Conservation (phyloP, 208 protist genomes). For the Acanthamoeba healyi region DNA sequence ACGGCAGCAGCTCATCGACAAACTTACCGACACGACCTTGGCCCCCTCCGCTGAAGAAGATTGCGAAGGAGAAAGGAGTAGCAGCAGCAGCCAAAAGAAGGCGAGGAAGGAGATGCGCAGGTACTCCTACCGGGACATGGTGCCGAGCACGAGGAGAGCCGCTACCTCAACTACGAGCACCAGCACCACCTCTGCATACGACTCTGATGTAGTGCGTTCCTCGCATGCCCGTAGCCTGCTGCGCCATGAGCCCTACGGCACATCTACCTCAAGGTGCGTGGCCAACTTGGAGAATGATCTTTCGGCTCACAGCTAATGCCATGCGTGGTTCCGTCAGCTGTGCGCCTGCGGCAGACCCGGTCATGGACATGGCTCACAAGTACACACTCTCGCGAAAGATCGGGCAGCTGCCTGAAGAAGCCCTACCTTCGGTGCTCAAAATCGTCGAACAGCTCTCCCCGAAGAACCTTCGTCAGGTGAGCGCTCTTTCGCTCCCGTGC, state of each 20-base stretch:
- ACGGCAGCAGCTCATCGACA: slow-evolving; percentile 57
- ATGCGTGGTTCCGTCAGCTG: not conserved
- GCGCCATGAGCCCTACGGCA: slow-evolving; percentile 1
- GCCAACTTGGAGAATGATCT: no score
- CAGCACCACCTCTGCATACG: not conserved
- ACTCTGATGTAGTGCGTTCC: not conserved
- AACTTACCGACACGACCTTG: slow-evolving; percentile 65
- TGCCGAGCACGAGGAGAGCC: not conserved
- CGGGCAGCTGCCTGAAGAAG: slow-evolving; percentile 38
- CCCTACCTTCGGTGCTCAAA: slow-evolving; percentile 8
- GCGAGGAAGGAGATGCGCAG: not conserved
- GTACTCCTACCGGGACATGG: not conserved
- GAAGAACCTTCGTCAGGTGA: not conserved
- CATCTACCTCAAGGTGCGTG: not conserved
- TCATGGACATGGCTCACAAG: slow-evolving; percentile 30
- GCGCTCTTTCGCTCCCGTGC: not conserved
- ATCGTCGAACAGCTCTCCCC: slow-evolving; percentile 25
- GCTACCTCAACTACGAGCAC: not conserved
- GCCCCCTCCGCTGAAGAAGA: not conserved
- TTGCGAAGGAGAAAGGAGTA: not conserved
- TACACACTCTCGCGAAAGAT: slow-evolving; percentile 61
- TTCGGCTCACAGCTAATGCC: no score
- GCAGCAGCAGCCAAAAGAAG: not conserved
- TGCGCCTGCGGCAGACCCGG: not conserved
- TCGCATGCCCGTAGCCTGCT: not conserved